Percentiles rank a stretch among this genome's conserved stretches.
phyloP scores from a whole-genome alignment of 2,329 filamentous ascomycete genomes.

The Venturia carpophila region DNA sequence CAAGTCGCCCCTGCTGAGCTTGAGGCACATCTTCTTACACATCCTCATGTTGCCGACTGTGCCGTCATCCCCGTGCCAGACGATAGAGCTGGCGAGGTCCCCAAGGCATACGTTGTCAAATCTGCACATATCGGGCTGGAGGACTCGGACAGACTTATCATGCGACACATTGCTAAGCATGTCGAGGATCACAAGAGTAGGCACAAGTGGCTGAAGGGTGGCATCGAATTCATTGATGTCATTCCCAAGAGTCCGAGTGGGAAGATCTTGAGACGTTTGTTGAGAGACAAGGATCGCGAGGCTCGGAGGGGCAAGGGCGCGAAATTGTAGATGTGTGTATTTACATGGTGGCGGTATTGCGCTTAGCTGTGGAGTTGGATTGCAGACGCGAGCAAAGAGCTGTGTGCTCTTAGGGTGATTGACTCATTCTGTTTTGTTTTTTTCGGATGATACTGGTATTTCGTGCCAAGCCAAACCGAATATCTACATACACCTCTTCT shows the following conservation, averaged over 20 bases:
- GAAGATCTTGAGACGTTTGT: conserved; percentile 54
- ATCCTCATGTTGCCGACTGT: conserved; percentile 67
- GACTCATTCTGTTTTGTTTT: no score
- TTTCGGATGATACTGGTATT: no score
- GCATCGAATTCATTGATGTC: conserved; percentile 34
- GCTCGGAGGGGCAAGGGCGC: conserved; percentile 54
- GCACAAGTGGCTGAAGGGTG: conserved; percentile 56
- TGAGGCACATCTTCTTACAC: conserved; percentile 68
- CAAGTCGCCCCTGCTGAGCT: conserved; percentile 81
- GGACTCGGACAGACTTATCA: conserved; percentile 43
- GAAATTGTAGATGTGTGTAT: conserved; percentile 42
- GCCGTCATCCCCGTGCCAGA: conserved; percentile 69
- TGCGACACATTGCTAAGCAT: conserved; percentile 47
- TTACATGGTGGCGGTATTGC: background rate
- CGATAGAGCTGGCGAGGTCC: conserved; percentile 52
- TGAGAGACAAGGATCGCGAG: conserved; percentile 69
- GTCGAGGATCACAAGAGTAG: conserved; percentile 54
- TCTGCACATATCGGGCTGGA: conserved; percentile 45
- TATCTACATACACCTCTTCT: no score
- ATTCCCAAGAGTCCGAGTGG: conserved; percentile 56
- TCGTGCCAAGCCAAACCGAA: no score
- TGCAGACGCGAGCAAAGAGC: background rate
- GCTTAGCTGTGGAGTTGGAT: background rate
- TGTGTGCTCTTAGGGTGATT: no score
- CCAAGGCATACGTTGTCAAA: conserved; percentile 58